phyloP scores from a whole-genome alignment of 495 filamentous ascomycete genomes.

The Echria macrotheca region DNA sequence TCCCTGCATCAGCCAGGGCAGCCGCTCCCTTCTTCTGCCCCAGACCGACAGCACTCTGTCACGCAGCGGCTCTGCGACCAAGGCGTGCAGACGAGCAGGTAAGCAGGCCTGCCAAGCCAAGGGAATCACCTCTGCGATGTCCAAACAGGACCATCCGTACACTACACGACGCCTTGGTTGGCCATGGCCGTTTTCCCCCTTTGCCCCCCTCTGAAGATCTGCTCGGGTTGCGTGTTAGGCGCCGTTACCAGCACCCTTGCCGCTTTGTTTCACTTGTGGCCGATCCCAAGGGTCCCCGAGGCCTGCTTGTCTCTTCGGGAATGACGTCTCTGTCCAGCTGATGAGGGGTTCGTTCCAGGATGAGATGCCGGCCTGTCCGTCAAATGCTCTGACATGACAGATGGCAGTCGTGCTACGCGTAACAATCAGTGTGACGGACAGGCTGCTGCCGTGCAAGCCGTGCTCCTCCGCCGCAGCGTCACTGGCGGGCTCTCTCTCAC shows the following conservation, averaged over 20 bases:
- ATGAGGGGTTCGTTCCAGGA: no score
- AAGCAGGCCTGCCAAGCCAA: no score
- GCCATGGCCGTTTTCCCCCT: constrained; percentile 3
- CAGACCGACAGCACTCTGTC: no score
- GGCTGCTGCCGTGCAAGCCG: background rate
- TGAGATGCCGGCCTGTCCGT: background rate
- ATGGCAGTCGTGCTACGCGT: background rate
- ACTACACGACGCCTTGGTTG: no score
- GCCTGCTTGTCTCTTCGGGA: background rate
- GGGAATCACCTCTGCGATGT: no score
- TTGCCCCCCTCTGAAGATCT: constrained; percentile 12
- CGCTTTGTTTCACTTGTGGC: constrained; percentile 9
- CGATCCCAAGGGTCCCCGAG: background rate
- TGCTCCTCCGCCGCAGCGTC: background rate
- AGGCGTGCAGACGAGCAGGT: no score
- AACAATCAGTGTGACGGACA: background rate
- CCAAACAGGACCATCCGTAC: no score
- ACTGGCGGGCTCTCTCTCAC: background rate
- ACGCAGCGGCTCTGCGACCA: no score
- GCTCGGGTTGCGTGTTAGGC: constrained; percentile 15
- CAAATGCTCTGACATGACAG: background rate
- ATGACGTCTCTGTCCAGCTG: constrained; percentile 2
- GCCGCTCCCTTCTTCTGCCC: no score
- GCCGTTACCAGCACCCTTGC: constrained; percentile 7
- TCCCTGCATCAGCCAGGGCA: no score